phyloP scores from a whole-genome alignment of 1,139 yeast genomes.

The Chernovozyma aurita region DNA sequence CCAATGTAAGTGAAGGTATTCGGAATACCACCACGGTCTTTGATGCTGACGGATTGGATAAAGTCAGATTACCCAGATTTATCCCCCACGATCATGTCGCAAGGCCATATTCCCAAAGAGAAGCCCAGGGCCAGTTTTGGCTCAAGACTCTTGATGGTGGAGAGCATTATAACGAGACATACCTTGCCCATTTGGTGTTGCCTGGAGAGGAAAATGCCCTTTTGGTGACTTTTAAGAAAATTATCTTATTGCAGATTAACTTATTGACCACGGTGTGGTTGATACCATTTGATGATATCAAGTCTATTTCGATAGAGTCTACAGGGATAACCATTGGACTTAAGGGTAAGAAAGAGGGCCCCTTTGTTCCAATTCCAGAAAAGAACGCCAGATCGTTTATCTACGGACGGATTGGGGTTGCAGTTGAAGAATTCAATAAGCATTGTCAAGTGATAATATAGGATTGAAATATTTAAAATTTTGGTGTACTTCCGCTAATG shows the following conservation, averaged over 20 bases:
- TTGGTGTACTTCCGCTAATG: too few relatives aligned
- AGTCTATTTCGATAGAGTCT: slow-evolving; percentile 68
- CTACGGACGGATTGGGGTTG: slow-evolving; percentile 71
- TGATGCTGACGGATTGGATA: slow-evolving; percentile 73
- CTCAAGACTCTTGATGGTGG: slow-evolving; percentile 83
- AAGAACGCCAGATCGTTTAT: slow-evolving; percentile 58
- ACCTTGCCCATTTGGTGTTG: slow-evolving; percentile 79
- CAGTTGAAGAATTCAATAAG: slow-evolving; percentile 77
- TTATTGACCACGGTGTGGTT: slow-evolving; percentile 62
- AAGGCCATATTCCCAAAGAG: slow-evolving; percentile 72
- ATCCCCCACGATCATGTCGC: slow-evolving; percentile 62
- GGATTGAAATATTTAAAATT: too few relatives aligned
- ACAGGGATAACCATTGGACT: slow-evolving; percentile 73
- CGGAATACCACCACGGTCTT: slow-evolving; percentile 89
- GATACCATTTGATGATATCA: slow-evolving; percentile 55
- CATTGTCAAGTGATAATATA: slow-evolving; percentile 42
- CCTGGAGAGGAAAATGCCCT: slow-evolving; percentile 79
- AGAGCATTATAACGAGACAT: slow-evolving; percentile 61
- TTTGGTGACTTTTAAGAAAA: slow-evolving; percentile 67
- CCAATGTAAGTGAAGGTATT: slow-evolving; percentile 91
- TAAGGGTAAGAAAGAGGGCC: slow-evolving; percentile 56
- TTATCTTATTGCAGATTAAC: slow-evolving; percentile 67
- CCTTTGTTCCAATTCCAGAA: slow-evolving; percentile 79
- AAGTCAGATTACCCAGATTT: slow-evolving; percentile 78
- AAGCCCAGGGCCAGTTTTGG: slow-evolving; percentile 95